These are phyloP conservation scores for Coemansia sp. DNA, from an alignment of 192 early-diverging fungal genomes.

Conservation along the genomic window DNA sequence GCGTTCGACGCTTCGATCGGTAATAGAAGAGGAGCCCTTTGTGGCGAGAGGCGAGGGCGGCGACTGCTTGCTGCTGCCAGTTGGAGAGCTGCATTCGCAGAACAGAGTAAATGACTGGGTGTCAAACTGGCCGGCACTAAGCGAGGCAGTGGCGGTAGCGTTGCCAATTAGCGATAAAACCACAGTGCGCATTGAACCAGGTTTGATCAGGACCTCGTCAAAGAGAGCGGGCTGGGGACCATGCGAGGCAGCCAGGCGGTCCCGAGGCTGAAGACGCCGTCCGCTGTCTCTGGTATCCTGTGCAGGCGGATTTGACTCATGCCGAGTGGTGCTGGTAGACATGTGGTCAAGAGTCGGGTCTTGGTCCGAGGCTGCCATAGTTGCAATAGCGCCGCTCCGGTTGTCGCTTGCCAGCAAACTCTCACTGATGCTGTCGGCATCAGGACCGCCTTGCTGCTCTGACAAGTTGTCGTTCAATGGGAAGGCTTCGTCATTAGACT, in stretches of 20 bases:
- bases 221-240: conserved; percentile 31
- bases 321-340: neutral
- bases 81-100: conserved; percentile 59
- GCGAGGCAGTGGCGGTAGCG: conserved; percentile 28
- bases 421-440: conserved; percentile 8
- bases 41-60: conserved; percentile 20
- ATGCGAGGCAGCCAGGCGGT: conserved; percentile 7
- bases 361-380: conserved; percentile 5
- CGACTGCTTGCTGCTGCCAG: conserved; percentile 33
- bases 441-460: neutral
- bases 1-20: conserved; percentile 55
- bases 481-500: neutral
- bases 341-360: neutral
- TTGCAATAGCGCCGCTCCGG: neutral
- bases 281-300: conserved; percentile 6
- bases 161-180: conserved; percentile 71
- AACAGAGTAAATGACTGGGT: conserved; percentile 72
- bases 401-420: neutral
- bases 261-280: conserved; percentile 10
- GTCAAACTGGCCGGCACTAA: conserved; percentile 72
- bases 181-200: conserved; percentile 81
- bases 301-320: neutral
- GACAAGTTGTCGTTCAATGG: neutral
- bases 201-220: conserved; percentile 84
- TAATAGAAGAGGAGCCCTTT: conserved; percentile 54